Base-by-base conservation (phyloP, 2,329 filamentous ascomycete genomes). In the Sporothrix humicola region DNA sequence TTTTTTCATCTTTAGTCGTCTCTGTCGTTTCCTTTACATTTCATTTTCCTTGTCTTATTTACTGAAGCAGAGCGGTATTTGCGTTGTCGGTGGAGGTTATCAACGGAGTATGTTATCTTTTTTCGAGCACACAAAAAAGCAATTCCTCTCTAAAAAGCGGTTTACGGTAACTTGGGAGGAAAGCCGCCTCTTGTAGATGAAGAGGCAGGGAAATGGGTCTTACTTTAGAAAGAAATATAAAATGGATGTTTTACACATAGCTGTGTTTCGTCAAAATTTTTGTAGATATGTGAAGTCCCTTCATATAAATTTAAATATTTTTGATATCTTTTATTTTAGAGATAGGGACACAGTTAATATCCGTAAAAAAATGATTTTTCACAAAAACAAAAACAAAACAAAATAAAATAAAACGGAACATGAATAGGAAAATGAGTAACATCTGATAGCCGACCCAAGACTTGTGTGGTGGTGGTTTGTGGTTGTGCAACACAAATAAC, bases 111-210 rank as follows among this genome's bases (percentile, higher is more conserved):
- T 3, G 42, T 44, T 66, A 15, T 26, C 46, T 48, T 26, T 48
- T 66, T 26, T 48, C 10, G 26, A 48, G 31, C 59, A 65, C 26
- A 15, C 6, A 15, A 56, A 66, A 68, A 68, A 68, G 46, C 44
- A 50, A 48, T 23, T 37, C 15, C 65, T 68, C 44, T 37, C 44
- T 37, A 37, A 68, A 68, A 31, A 46, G 61, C 59, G 61, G 46
- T 50, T 68, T 52, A 15, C 17, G 23, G 20, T 68, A 15, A 31
- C 20, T 37, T 23, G 3, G 23, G 12, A 10, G 23, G 13, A 31
- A 37, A n/a, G 23, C 48, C 2, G n/a, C 42, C 61, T 66, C 42
- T 42, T 9, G 59, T 46, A 10, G 59, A 23, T 46, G 37, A 46
- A 12, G 37, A 17, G 42, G 37, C 59, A 46, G 61, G 42, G n/a